These are phyloP conservation scores for Aspergillus ruber DNA, from an alignment of 2,329 filamentous ascomycete species.

Conservation along the genomic window DNA sequence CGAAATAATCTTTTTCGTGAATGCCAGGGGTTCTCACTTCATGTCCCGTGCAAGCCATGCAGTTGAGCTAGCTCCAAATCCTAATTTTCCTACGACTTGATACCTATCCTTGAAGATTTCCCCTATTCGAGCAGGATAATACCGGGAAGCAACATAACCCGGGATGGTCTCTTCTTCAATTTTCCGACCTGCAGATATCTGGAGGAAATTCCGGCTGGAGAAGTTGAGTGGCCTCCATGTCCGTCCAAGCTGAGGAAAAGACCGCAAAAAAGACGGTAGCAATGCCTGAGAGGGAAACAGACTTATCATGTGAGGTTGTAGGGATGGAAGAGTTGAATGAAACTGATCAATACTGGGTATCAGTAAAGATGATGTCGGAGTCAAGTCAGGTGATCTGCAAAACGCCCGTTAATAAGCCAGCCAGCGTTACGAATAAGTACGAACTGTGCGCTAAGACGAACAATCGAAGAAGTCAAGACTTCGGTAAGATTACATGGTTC, in stretches of 20 bases:
- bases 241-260: neutral
- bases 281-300: neutral
- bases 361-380: too few relatives aligned
- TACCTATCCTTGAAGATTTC: slow-evolving; percentile 25
- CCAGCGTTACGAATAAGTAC: too few relatives aligned
- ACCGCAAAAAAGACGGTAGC: neutral
- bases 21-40: too few relatives aligned
- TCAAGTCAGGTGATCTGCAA: too few relatives aligned
- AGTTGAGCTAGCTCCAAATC: slow-evolving; percentile 31
- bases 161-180: slow-evolving; percentile 29
- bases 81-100: slow-evolving; percentile 31
- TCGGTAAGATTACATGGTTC: too few relatives aligned
- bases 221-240: slow-evolving; percentile 25
- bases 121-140: slow-evolving; percentile 27
- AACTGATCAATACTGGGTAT: too few relatives aligned
- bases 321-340: too few relatives aligned
- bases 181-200: slow-evolving; percentile 15
- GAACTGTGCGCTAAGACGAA: too few relatives aligned
- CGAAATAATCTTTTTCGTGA: too few relatives aligned
- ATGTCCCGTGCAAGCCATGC: slow-evolving; percentile 33
- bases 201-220: slow-evolving; percentile 21
- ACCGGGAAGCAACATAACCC: slow-evolving; percentile 15
- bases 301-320: too few relatives aligned
- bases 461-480: too few relatives aligned
- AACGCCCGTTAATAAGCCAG: too few relatives aligned